Evolutionary conservation across 495 filamentous ascomycete genomes (phyloP), one percentile per base, ranked within the genome.

Genomic region (Lepidopterella palustris): DNA sequence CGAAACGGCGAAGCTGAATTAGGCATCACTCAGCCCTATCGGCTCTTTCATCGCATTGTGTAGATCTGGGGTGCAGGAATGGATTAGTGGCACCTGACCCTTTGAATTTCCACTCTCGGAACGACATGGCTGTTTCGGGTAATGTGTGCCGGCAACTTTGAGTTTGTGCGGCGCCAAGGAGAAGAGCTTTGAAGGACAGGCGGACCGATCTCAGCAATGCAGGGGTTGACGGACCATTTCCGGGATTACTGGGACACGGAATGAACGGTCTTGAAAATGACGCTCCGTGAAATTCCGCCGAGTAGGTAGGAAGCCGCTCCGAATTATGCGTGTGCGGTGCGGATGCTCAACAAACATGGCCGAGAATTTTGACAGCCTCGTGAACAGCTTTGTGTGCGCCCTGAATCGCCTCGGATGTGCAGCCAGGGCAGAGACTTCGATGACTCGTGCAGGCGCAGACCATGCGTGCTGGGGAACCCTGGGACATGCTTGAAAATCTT

Each of bases 31-130:
- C 35, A 42, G 35, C 35, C 35, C 35, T 42, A 42, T 42, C 13
- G 9, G 35, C 18, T 42, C 35, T 42, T 42, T 42, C 13, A 42
- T 3, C 35, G 10, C 35, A 11, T 11, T 18, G 35, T 42, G 35
- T 50, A 50, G 47, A 50, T 50, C 47, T 15, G 47, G 47, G 47
- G 47, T 50, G 26, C 23, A 50, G 45, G 47, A 50, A 27, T 27
- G 13, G 5, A 15, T 10, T 50, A 2, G 21, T 21, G 2, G 45
- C n/a, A 49, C 10, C 45, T 18, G n/a, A 5, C 45, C 45, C 45
- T 49, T 49, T 21, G 23, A 18, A 13, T 18, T 18, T 24, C 45
- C 23, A 21, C 20, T 20, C 39, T 42, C 39, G 13, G 39, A 20
- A 11, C 39, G 3, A 3, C 45, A 24, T 50, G 21, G 20, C 47